phyloP scores from a whole-genome alignment of 1,284 basidiomycete genomes.

The Ustilago curta region DNA sequence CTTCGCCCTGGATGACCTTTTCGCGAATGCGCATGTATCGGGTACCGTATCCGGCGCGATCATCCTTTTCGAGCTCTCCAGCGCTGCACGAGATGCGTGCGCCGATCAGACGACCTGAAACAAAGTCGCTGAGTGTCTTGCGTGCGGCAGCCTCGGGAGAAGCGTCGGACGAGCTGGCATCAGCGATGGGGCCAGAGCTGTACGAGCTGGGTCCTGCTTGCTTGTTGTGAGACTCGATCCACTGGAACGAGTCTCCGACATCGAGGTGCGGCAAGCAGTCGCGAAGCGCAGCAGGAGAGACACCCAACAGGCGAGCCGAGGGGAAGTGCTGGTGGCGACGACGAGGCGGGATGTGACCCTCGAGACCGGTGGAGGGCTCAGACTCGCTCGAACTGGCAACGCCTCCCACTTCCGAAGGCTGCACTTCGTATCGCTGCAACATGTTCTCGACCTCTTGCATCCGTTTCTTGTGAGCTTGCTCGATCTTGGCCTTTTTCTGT shows the following conservation, averaged over 20 bases:
- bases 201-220: conserved; percentile 61
- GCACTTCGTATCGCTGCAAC: conserved; percentile 56
- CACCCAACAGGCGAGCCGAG: conserved; percentile 73
- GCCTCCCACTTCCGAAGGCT: conserved; percentile 23
- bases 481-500: conserved; percentile 37
- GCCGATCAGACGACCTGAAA: conserved; percentile 50
- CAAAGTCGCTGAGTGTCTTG: conserved; percentile 51
- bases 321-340: conserved; percentile 54
- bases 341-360: conserved; percentile 42
- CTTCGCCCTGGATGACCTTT: conserved; percentile 38
- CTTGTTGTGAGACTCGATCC: conserved; percentile 73
- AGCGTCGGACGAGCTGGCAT: conserved; percentile 14
- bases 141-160: conserved; percentile 34
- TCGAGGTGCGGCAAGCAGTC: conserved; percentile 88
- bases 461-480: conserved; percentile 40
- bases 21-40: conserved; percentile 46
- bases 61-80: conserved; percentile 27
- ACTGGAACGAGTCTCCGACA: conserved; percentile 81
- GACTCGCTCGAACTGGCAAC: conserved; percentile 2
- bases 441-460: conserved; percentile 61
- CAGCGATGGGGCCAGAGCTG: conserved; percentile 63
- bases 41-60: conserved; percentile 45
- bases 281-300: conserved; percentile 76
- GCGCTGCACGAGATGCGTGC: conserved; percentile 23
- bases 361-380: conserved; percentile 14